A percentile compares a stretch with the other conserved stretches of the same genome.
phyloP scores from a whole-genome alignment of 2,329 filamentous ascomycete genomes.

The Epichloe bromicola region DNA sequence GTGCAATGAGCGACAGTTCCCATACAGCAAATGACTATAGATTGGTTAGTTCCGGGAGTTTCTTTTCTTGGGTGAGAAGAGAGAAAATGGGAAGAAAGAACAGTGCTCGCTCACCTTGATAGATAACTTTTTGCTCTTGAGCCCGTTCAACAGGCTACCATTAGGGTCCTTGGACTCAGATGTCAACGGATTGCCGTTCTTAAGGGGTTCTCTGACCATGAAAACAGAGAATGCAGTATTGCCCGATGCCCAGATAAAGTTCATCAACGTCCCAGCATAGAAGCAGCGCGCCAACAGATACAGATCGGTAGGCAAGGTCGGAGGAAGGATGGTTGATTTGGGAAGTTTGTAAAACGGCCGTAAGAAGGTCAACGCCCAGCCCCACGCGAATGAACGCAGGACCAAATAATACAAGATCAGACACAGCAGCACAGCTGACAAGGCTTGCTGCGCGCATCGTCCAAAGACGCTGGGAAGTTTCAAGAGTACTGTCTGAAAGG shows the following conservation, averaged over 20 bases:
- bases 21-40: conserved; percentile 72
- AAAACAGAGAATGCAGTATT: conserved; percentile 72
- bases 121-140: conserved; percentile 71
- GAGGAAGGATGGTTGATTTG: conserved; percentile 51
- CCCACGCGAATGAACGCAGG: conserved; percentile 53
- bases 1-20: conserved; percentile 73
- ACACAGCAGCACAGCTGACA: conserved; percentile 29
- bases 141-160: conserved; percentile 70
- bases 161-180: conserved; percentile 82
- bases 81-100: not conserved
- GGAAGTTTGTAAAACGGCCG: conserved; percentile 65
- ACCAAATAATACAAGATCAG: conserved; percentile 48
- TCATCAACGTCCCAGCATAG: conserved; percentile 52
- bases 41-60: conserved; percentile 9
- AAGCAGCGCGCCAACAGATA: conserved; percentile 43
- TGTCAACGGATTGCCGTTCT: conserved; percentile 73
- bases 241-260: conserved; percentile 61
- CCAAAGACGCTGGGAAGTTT: conserved; percentile 28
- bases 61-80: too few relatives aligned
- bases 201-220: conserved; percentile 67
- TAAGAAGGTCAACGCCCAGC: conserved; percentile 54
- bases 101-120: conserved; percentile 43
- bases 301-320: conserved; percentile 42
- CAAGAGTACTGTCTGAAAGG: conserved; percentile 22
- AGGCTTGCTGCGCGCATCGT: conserved; percentile 25